phyloP scores from a whole-genome alignment of 768 basidiomycete genomes.

The Rickenella mellea region DNA sequence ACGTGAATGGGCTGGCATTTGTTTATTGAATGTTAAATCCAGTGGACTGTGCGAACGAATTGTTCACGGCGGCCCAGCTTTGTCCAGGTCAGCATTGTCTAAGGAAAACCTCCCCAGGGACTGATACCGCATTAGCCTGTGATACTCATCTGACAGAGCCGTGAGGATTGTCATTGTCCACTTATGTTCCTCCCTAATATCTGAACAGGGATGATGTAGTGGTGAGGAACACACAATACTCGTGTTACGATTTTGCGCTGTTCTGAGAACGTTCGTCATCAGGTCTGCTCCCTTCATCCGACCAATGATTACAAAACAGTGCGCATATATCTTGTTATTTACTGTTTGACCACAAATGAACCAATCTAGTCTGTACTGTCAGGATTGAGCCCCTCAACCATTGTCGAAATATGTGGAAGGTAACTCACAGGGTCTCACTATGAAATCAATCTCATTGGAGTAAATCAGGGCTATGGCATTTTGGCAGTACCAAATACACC shows the following conservation, averaged over 20 bases:
- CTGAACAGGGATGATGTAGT: slow-evolving; percentile 50
- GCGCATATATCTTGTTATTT: neutral
- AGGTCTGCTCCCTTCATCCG: slow-evolving; percentile 78
- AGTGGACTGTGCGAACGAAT: slow-evolving; percentile 82
- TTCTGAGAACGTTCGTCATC: slow-evolving; percentile 4
- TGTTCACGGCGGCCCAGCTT: slow-evolving; percentile 67
- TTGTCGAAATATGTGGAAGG: slow-evolving; percentile 80
- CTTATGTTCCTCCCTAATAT: neutral
- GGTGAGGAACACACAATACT: slow-evolving; percentile 24
- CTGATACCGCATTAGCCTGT: slow-evolving; percentile 43
- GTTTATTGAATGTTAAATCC: slow-evolving; percentile 2
- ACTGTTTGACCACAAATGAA: no score
- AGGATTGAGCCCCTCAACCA: slow-evolving; percentile 63
- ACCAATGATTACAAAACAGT: slow-evolving; percentile 90
- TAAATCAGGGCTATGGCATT: slow-evolving; percentile 65
- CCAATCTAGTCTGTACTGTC: slow-evolving; percentile 67
- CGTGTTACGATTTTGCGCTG: neutral
- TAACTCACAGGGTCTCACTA: slow-evolving; percentile 16
- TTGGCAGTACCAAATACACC: slow-evolving; percentile 86
- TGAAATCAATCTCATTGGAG: neutral
- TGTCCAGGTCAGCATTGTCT: slow-evolving; percentile 54
- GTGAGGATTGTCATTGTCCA: slow-evolving; percentile 29
- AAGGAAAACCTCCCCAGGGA: neutral
- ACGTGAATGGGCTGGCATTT: neutral
- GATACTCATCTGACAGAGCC: slow-evolving; percentile 74